phyloP scores from a whole-genome alignment of 768 basidiomycete species.

The Boletus subparvulus region DNA sequence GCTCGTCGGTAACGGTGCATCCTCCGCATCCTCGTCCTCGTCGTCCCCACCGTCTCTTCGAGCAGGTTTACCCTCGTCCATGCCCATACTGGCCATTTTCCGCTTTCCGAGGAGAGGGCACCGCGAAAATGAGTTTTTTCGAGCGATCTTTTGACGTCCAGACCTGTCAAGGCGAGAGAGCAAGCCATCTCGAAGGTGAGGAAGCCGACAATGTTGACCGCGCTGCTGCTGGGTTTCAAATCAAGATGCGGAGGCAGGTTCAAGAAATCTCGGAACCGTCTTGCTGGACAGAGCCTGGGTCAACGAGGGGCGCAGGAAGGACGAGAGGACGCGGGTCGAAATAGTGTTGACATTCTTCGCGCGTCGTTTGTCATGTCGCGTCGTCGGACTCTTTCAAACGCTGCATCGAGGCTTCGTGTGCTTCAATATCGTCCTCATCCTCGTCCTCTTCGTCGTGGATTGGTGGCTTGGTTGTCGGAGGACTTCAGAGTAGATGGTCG shows the following conservation, averaged over 20 bases:
- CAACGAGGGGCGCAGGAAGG: neutral
- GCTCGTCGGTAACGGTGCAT: constrained; percentile 64
- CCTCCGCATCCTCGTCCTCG: constrained; percentile 57
- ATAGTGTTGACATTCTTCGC: constrained; percentile 96
- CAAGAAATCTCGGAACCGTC: constrained; percentile 93
- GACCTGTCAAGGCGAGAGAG: constrained; percentile 84
- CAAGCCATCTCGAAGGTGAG: constrained; percentile 97
- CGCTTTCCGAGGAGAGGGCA: constrained; percentile 68
- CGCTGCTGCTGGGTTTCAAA: constrained; percentile 89
- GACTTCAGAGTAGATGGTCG: constrained; percentile 88
- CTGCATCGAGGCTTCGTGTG: constrained; percentile 90
- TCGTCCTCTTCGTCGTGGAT: constrained; percentile 94
- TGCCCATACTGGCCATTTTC: constrained; percentile 51
- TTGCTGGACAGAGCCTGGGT: constrained; percentile 49
- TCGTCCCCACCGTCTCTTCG: constrained; percentile 52
- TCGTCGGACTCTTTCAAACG: constrained; percentile 94
- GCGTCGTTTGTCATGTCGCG: constrained; percentile 91
- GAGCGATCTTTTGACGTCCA: constrained; percentile 77
- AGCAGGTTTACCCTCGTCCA: constrained; percentile 44
- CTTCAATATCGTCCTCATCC: constrained; percentile 77
- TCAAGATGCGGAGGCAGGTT: constrained; percentile 86
- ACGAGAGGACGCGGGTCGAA: constrained; percentile 59
- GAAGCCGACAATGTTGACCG: constrained; percentile 95
- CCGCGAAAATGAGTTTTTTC: constrained; percentile 71
- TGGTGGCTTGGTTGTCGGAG: constrained; percentile 73